These are phyloP conservation scores for Lipomyces yamadae DNA, from an alignment of 805 yeast species.

Conservation along the genomic window DNA sequence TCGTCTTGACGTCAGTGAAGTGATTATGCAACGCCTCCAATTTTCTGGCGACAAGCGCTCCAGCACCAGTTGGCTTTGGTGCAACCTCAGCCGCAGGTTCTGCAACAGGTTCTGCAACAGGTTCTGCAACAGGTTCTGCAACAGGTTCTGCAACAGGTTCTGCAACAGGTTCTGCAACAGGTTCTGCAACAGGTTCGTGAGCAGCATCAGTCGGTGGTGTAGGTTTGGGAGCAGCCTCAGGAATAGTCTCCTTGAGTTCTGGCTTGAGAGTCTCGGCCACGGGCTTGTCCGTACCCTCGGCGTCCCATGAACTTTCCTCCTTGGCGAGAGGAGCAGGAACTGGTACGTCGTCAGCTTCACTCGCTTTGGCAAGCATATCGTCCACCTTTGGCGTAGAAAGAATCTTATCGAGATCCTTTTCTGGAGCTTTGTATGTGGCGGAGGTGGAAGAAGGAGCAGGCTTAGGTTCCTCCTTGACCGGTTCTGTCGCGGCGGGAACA, in stretches of 20 bases:
- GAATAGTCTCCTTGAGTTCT: conserved; percentile 11
- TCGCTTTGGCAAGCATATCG: conserved; percentile 55
- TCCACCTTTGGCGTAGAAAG: conserved; percentile 56
- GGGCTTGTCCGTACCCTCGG: conserved; percentile 41
- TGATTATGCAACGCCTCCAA: conserved; percentile 25
- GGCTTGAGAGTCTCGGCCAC: conserved; percentile 4
- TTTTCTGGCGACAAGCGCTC: conserved; percentile 23
- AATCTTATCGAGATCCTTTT: conserved; percentile 55
- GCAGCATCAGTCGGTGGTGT: conserved; percentile 5
- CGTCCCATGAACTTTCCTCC: conserved; percentile 48
- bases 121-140: conserved; percentile 11
- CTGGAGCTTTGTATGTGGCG: conserved; percentile 45
- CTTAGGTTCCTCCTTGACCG: conserved; percentile 24
- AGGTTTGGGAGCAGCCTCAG: conserved; percentile 14
- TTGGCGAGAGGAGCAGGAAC: conserved; percentile 35
- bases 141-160: conserved; percentile 26
- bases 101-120: conserved; percentile 11
- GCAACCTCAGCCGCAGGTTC: conserved; percentile 30
- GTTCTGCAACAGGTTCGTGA: conserved; percentile 11
- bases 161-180: conserved; percentile 13
- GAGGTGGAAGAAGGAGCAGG: conserved; percentile 43
- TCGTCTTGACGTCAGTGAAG: conserved; percentile 17
- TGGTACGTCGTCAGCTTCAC: conserved; percentile 48
- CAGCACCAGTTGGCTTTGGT: conserved; percentile 20
- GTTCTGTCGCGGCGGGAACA: conserved; percentile 24